Evolutionary conservation across 495 filamentous ascomycete genomes (phyloP).

Genomic region (Neurospora sp.): DNA sequence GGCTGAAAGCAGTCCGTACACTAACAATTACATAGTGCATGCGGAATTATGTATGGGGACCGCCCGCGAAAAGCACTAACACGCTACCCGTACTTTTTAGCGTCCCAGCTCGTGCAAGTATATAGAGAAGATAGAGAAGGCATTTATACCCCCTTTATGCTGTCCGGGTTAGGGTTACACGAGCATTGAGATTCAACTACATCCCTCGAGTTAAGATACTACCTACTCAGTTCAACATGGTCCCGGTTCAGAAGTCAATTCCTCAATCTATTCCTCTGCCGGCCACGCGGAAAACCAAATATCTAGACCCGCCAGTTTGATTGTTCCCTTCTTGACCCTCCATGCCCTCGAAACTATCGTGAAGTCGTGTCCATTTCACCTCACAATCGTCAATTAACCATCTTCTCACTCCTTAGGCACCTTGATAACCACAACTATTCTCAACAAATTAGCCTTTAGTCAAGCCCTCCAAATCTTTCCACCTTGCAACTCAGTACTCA

Average conservation of each 20-base stretch:
- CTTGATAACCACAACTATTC: neutral
- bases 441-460: neutral
- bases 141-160: too few relatives aligned
- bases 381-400: too few relatives aligned
- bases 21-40: too few relatives aligned
- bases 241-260: neutral
- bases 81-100: too few relatives aligned
- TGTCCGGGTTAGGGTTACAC: neutral
- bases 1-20: too few relatives aligned
- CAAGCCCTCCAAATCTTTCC: neutral
- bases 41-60: too few relatives aligned
- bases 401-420: neutral
- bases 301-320: neutral
- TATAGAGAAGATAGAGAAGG: too few relatives aligned
- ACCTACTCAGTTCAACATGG: neutral
- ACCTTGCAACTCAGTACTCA: constrained; percentile 15
- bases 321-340: neutral
- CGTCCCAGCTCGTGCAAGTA: too few relatives aligned
- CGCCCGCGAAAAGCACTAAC: too few relatives aligned
- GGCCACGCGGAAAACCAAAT: neutral
- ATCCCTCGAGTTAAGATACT: neutral
- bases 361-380: too few relatives aligned
- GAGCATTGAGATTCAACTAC: neutral
- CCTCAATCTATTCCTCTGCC: neutral
- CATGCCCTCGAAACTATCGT: too few relatives aligned